A percentile compares a stretch with the other conserved stretches of the same genome.
These are phyloP conservation scores for Cokeromyces recurvatus DNA, from an alignment of 371 early-diverging fungal species.

Conservation along the genomic window DNA sequence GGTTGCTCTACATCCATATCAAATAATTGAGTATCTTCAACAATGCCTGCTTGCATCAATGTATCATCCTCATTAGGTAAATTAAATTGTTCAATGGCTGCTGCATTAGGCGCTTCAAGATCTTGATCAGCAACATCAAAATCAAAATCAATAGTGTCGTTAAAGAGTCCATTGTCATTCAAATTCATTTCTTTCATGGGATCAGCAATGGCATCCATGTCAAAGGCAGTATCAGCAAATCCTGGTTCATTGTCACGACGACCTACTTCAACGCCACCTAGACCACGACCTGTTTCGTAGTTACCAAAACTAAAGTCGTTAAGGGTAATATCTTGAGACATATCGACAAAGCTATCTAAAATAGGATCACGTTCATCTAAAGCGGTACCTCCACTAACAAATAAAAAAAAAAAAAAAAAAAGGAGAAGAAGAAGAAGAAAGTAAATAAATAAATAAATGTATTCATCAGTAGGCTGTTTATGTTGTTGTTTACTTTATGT, in stretches of 20 bases:
- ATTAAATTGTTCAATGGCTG: too few relatives aligned
- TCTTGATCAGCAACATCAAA: too few relatives aligned
- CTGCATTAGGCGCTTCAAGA: too few relatives aligned
- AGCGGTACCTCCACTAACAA: conserved; percentile 11
- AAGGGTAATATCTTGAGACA: conserved; percentile 59
- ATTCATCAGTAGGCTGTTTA: too few relatives aligned
- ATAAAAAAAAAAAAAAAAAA: neutral
- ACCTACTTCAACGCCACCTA: conserved; percentile 25
- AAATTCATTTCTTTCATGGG: conserved; percentile 43
- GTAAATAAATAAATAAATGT: too few relatives aligned
- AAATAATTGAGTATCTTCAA: conserved; percentile 23
- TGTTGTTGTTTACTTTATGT: conserved; percentile 19
- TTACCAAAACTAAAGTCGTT: conserved; percentile 23
- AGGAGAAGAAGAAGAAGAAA: too few relatives aligned
- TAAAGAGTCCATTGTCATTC: conserved; percentile 26
- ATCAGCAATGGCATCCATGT: conserved; percentile 20
- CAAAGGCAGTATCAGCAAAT: conserved; percentile 23
- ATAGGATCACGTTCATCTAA: conserved; percentile 18
- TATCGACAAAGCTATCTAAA: conserved; percentile 24
- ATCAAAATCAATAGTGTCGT: conserved; percentile 37
- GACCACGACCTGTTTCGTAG: conserved; percentile 15
- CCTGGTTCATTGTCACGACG: conserved; percentile 42
- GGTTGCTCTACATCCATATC: conserved; percentile 15
- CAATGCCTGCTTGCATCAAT: conserved; percentile 32
- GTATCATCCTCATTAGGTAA: conserved; percentile 17